Percentiles rank a stretch among this genome's conserved stretches.
phyloP scores from a whole-genome alignment of 768 basidiomycete genomes.

The Boletus rubescentipes region DNA sequence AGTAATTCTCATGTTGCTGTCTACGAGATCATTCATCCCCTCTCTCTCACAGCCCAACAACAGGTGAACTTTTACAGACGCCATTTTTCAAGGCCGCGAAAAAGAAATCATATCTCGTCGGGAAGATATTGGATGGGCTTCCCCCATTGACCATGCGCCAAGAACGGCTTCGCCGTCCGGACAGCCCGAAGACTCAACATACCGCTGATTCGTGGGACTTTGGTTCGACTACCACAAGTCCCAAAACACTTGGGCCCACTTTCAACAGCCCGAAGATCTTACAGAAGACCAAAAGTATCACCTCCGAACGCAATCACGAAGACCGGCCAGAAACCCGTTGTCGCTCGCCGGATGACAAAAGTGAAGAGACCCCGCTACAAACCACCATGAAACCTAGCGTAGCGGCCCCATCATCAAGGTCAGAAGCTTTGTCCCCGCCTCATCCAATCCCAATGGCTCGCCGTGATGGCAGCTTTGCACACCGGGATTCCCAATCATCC shows the following conservation, averaged over 20 bases:
- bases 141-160: slow-evolving; percentile 74
- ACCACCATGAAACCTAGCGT: not conserved
- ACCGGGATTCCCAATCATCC: slow-evolving; percentile 1
- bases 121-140: slow-evolving; percentile 69
- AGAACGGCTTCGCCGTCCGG: slow-evolving; percentile 55
- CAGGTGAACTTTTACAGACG: slow-evolving; percentile 71
- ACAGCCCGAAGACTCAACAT: slow-evolving; percentile 37
- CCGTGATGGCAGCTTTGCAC: not conserved
- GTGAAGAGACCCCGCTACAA: not conserved
- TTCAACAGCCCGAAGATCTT: slow-evolving; percentile 1
- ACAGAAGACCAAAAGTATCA: slow-evolving; percentile 3
- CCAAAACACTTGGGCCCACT: slow-evolving; percentile 29
- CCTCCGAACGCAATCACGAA: slow-evolving; percentile 6
- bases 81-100: slow-evolving; percentile 80
- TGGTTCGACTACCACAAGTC: slow-evolving; percentile 42
- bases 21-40: not conserved
- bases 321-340: slow-evolving; percentile 2
- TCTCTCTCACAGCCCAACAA: slow-evolving; percentile 68
- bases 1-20: slow-evolving; percentile 1
- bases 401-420: not conserved
- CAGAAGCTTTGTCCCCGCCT: not conserved
- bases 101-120: slow-evolving; percentile 76
- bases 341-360: slow-evolving; percentile 2
- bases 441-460: slow-evolving; percentile 6
- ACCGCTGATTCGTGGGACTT: slow-evolving; percentile 87